Conservation (phyloP, 495 filamentous ascomycete species). For the Aspergillus affinis region DNA sequence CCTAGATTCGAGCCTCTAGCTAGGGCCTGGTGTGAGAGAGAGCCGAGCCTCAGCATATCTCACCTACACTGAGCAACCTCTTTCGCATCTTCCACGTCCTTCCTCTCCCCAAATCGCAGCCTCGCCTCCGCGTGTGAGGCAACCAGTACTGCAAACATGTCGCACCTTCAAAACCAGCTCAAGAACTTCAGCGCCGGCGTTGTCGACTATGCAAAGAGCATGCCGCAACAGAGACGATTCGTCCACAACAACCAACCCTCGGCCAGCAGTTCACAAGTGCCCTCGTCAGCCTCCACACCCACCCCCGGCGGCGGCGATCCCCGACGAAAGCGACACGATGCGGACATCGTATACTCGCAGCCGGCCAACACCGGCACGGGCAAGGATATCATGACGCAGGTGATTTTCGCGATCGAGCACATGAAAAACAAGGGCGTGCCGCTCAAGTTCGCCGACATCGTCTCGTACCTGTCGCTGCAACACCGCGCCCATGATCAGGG, state of each 20-base stretch:
- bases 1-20: background rate
- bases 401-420: slow-evolving; percentile 78
- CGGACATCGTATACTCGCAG: slow-evolving; percentile 70
- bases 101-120: background rate
- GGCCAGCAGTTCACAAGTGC: slow-evolving; percentile 39
- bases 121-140: background rate
- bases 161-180: slow-evolving; percentile 47
- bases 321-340: slow-evolving; percentile 60
- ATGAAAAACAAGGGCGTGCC: slow-evolving; percentile 75
- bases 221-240: slow-evolving; percentile 46
- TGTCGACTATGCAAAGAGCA: slow-evolving; percentile 40
- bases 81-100: background rate
- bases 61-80: background rate
- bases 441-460: slow-evolving; percentile 68
- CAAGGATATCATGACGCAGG: slow-evolving; percentile 76
- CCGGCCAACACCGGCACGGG: slow-evolving; percentile 75
- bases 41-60: slow-evolving; percentile 9
- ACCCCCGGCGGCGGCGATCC: slow-evolving; percentile 37
- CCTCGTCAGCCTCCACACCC: slow-evolving; percentile 42
- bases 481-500: slow-evolving; percentile 47
- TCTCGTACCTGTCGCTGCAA: slow-evolving; percentile 71
- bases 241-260: slow-evolving; percentile 32
- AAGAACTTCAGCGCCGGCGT: slow-evolving; percentile 50
- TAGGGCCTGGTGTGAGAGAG: background rate
- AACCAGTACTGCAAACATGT: slow-evolving; percentile 33